Conservation (phyloP, 768 basidiomycete genomes). For the Tulasnella sp. region DNA sequence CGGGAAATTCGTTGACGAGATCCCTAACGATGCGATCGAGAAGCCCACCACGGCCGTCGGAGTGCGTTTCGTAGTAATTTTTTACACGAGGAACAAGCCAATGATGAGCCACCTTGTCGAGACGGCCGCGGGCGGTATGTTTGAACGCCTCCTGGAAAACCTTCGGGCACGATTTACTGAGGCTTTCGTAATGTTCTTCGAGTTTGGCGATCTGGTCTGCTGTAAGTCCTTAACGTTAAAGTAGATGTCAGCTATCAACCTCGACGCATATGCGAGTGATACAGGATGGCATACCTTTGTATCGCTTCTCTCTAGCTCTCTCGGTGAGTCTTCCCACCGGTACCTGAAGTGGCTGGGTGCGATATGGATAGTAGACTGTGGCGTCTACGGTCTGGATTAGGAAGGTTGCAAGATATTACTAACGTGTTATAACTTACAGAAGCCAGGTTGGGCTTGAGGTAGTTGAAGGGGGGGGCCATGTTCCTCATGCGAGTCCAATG, state of each 20-base stretch:
- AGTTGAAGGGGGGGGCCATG: not conserved
- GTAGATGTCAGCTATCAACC: not conserved
- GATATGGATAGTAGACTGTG: not conserved
- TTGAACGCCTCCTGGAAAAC: not conserved
- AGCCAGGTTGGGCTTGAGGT: not conserved
- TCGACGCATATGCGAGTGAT: no score
- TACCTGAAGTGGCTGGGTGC: not conserved
- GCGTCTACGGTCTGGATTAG: not conserved
- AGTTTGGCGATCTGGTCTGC: not conserved
- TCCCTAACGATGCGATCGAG: not conserved
- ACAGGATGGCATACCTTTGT: not conserved
- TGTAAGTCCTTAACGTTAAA: not conserved
- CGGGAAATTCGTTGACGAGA: not conserved
- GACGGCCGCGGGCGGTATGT: not conserved
- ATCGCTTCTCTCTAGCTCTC: not conserved
- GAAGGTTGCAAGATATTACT: not conserved
- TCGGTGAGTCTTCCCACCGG: not conserved
- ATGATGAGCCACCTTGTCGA: not conserved
- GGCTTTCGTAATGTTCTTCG: not conserved
- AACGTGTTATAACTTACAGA: not conserved
- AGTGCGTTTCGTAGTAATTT: not conserved
- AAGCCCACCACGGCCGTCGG: not conserved
- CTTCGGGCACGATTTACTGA: not conserved
- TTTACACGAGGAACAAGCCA: not conserved
- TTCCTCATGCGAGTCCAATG: not conserved